phyloP scores from a whole-genome alignment of 2,329 filamentous ascomycete genomes.

The Aspergillus ochraceus region DNA sequence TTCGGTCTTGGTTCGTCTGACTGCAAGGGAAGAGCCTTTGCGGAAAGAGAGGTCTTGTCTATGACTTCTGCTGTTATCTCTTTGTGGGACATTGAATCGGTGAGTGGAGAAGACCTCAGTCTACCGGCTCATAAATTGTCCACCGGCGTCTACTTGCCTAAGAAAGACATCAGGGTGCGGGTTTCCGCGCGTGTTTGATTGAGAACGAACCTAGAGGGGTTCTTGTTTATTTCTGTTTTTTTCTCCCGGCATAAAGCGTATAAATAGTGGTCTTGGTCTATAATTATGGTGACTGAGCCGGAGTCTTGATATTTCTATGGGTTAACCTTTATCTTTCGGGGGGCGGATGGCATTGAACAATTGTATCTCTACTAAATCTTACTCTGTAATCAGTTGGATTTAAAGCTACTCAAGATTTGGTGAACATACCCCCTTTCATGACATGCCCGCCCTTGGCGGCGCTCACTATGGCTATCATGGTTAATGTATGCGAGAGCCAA shows the following conservation, averaged over 20 bases:
- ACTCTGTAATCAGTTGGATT: no score
- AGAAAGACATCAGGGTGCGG: conserved; percentile 54
- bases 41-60: conserved; percentile 51
- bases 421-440: no score
- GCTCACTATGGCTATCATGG: neutral
- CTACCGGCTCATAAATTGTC: conserved; percentile 53
- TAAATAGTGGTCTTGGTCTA: neutral
- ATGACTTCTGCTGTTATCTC: conserved; percentile 54
- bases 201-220: neutral
- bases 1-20: conserved; percentile 52
- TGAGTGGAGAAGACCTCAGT: conserved; percentile 47
- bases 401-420: no score
- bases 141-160: conserved; percentile 53
- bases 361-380: neutral
- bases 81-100: conserved; percentile 58
- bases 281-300: no score
- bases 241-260: neutral
- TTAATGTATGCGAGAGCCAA: no score
- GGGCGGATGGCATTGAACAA: neutral
- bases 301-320: no score
- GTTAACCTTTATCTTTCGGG: no score
- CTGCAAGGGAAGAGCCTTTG: conserved; percentile 53
- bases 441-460: no score
- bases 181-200: conserved; percentile 45
- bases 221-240: neutral